Percentiles rank a stretch among this genome's conserved stretches.
phyloP scores from a whole-genome alignment of 2,329 filamentous ascomycete genomes.

The Aspergillus sp. region DNA sequence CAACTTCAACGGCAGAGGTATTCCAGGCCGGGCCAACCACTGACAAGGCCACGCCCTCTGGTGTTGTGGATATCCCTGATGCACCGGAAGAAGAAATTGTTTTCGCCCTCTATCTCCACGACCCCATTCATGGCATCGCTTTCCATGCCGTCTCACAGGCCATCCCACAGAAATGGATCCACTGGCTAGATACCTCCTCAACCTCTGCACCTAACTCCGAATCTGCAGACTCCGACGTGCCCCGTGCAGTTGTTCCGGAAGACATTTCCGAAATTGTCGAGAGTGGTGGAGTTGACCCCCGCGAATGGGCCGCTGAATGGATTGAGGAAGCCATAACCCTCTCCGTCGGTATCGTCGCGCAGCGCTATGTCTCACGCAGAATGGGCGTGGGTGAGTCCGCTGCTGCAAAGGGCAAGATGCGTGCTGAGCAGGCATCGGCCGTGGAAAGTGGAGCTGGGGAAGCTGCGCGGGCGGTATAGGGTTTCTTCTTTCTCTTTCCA shows the following conservation, averaged over 20 bases:
- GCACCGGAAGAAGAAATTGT: constrained; percentile 60
- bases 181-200: constrained; percentile 82
- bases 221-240: constrained; percentile 36
- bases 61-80: constrained; percentile 37
- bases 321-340: constrained; percentile 82
- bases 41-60: constrained; percentile 31
- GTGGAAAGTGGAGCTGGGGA: constrained; percentile 61
- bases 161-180: constrained; percentile 80
- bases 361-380: constrained; percentile 87
- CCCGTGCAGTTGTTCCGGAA: constrained; percentile 59
- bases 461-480: constrained; percentile 55
- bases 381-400: constrained; percentile 94
- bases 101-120: constrained; percentile 76
- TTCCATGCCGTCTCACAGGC: constrained; percentile 81
- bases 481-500: constrained; percentile 7
- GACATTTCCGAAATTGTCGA: constrained; percentile 84
- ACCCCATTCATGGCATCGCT: constrained; percentile 87
- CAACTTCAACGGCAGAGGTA: constrained; percentile 59
- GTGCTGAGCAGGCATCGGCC: constrained; percentile 53
- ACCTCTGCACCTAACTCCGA: constrained; percentile 39
- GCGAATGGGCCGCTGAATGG: constrained; percentile 98
- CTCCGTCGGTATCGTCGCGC: constrained; percentile 80
- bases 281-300: constrained; percentile 75
- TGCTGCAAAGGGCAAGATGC: constrained; percentile 55
- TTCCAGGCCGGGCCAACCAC: constrained; percentile 61